These are phyloP conservation scores for Microcyclospora tardicrescens DNA, from an alignment of 2,329 filamentous ascomycete species.

Conservation along the genomic window DNA sequence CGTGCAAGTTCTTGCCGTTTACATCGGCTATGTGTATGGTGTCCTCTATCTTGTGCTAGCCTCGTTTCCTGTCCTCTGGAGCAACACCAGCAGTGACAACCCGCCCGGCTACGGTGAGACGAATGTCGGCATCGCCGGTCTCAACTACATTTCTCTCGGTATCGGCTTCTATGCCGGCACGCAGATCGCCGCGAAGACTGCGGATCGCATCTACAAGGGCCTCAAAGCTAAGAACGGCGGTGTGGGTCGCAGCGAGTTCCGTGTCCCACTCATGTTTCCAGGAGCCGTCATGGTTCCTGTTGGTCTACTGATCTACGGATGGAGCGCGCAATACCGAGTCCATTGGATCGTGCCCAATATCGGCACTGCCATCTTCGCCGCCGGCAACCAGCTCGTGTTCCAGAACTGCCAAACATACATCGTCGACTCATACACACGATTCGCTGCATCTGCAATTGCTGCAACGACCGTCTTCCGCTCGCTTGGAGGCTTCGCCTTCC, in stretches of 20 bases:
- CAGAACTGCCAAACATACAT: constrained; percentile 50
- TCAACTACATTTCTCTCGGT: constrained; percentile 40
- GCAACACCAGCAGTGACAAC: neutral
- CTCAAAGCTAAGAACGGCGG: constrained; percentile 27
- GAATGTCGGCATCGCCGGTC: constrained; percentile 18
- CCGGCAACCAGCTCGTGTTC: constrained; percentile 44
- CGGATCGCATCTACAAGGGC: constrained; percentile 24
- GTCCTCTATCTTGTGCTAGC: constrained; percentile 27
- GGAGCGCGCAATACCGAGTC: constrained; percentile 38
- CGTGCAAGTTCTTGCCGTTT: constrained; percentile 24
- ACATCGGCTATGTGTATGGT: constrained; percentile 28
- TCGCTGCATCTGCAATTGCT: constrained; percentile 39
- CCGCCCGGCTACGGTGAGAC: constrained; percentile 12
- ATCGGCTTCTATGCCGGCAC: constrained; percentile 47
- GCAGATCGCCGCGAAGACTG: constrained; percentile 25
- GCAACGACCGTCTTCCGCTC: constrained; percentile 44
- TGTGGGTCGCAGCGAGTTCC: constrained; percentile 29
- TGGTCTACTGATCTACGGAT: constrained; percentile 47
- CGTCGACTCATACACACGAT: constrained; percentile 40
- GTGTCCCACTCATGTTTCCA: constrained; percentile 42
- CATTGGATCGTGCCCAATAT: constrained; percentile 51
- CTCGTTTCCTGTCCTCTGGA: constrained; percentile 23
- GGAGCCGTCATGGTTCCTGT: constrained; percentile 41
- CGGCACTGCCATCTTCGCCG: constrained; percentile 42
- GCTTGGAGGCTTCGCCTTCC: constrained; percentile 45